These are phyloP conservation scores for Pulicaria dysenterica DNA, from an alignment of 129 eudicot species.

Conservation along the genomic window DNA sequence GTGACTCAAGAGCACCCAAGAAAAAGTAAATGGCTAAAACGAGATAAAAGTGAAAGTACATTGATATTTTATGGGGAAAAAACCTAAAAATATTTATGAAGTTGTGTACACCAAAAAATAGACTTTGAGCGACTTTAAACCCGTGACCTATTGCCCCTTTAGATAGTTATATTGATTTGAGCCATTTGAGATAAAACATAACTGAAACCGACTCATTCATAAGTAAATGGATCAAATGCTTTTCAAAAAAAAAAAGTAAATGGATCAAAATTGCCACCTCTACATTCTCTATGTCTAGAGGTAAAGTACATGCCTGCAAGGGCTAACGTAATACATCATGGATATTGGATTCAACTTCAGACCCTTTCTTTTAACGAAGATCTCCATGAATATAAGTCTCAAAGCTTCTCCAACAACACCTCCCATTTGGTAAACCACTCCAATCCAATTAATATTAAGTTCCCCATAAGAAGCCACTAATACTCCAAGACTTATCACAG, in stretches of 20 bases:
- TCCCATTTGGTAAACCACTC: slow-evolving; percentile 99
- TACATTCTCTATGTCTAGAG: slow-evolving; percentile 1
- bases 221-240: background rate
- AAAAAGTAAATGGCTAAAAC: too few relatives aligned
- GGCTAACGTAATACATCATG: slow-evolving; percentile 92
- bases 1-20: too few relatives aligned
- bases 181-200: background rate
- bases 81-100: background rate
- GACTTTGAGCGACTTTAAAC: background rate
- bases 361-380: slow-evolving; percentile 88
- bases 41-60: too few relatives aligned
- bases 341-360: slow-evolving; percentile 82
- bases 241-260: too few relatives aligned
- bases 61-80: background rate
- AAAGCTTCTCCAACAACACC: slow-evolving; percentile 97
- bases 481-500: slow-evolving; percentile 92
- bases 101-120: background rate
- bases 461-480: slow-evolving; percentile 96
- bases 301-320: slow-evolving; percentile 77
- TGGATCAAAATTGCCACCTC: slow-evolving; percentile 11
- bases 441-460: slow-evolving; percentile 80
- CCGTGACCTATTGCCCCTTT: background rate
- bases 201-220: background rate
- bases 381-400: slow-evolving; percentile 95
- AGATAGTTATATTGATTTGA: background rate